These are phyloP conservation scores for Salix brachista DNA, from an alignment of 345 rosid genomes.

Conservation along the genomic window DNA sequence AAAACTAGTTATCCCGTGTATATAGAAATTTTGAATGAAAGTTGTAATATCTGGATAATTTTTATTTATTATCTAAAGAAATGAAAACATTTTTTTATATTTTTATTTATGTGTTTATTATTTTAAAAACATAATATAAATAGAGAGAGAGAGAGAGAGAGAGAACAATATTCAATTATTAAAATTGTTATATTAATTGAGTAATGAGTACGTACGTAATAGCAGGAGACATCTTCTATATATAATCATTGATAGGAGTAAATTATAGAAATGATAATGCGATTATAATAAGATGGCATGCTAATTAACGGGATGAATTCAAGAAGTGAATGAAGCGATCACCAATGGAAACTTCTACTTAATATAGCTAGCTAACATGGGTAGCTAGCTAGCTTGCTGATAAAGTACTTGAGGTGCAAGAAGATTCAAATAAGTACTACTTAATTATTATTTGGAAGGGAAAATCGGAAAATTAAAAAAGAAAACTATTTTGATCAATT, in stretches of 20 bases:
- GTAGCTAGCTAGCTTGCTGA: constrained; percentile 9
- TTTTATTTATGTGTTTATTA: too few relatives aligned
- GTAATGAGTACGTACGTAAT: background rate
- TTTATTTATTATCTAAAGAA: too few relatives aligned
- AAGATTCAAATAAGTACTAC: background rate
- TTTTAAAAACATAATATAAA: too few relatives aligned
- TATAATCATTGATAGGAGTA: background rate
- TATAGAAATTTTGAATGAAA: too few relatives aligned
- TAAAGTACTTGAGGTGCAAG: constrained; percentile 4
- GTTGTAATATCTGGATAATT: too few relatives aligned
- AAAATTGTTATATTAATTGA: too few relatives aligned
- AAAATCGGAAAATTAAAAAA: background rate
- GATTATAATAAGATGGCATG: background rate
- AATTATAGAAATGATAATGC: background rate
- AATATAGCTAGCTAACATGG: background rate
- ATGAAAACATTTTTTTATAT: too few relatives aligned
- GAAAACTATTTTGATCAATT: constrained; percentile 1
- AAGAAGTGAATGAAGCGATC: background rate
- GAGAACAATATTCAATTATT: too few relatives aligned
- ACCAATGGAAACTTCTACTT: constrained; percentile 21
- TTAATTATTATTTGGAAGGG: background rate
- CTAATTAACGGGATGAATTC: background rate
- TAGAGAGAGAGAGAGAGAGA: background rate
- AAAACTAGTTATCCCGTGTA: too few relatives aligned
- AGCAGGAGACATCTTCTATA: background rate